Base-by-base conservation (phyloP, 164 flowering plant species). In the Hamamelis virginiana region DNA sequence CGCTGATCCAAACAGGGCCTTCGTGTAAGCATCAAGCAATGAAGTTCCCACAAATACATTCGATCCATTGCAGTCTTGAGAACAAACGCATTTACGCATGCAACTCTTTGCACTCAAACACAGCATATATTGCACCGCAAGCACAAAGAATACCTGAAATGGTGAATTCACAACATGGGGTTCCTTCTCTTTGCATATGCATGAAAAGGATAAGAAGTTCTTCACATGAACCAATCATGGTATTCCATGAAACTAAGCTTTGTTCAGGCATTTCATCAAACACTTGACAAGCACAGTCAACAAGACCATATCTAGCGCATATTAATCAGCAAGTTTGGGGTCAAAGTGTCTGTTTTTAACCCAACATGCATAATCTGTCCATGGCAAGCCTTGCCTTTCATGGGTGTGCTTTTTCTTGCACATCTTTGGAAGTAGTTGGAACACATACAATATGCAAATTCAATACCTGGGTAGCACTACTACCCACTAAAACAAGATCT, bases 181-280 rank as follows among this genome's bases (percentile, higher is more conserved):
- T 61, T 27, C 86, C 85, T 66, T 79, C 89, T 68, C 83, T 81
- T 13, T 62, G 82, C 97, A 92, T 90, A 57, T 69, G 58, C 71
- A 70, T 61, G 55, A 94, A 88, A 56, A 94, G 81, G 18, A 6
- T 9, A 22, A 90, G 67, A 44, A 90, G 89, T 63, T 84, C 81
- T 23, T 76, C 73, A 48, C 75, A 75, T 6, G 91, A 73, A 61
- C 88, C 88, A 65, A 92, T 84, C 66, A 91, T 80, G 21, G 95
- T 91, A 61, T 87, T 91, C 95, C 97, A 92, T 0, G 97, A 89
- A 65, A 91, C 90, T 52, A 84, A n/a, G 68, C 87, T 86, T 77
- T 87, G 59, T 4, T 72, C 67, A 25, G 86, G 81, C 92, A 94
- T 90, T 69, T 71, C 68, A 71, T 84, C 87, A 72, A 92, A 90